Percentiles rank a stretch among this genome's conserved stretches.
Conservation (phyloP, 164 flowering plant species). For the Chimonanthus salicifolius region DNA sequence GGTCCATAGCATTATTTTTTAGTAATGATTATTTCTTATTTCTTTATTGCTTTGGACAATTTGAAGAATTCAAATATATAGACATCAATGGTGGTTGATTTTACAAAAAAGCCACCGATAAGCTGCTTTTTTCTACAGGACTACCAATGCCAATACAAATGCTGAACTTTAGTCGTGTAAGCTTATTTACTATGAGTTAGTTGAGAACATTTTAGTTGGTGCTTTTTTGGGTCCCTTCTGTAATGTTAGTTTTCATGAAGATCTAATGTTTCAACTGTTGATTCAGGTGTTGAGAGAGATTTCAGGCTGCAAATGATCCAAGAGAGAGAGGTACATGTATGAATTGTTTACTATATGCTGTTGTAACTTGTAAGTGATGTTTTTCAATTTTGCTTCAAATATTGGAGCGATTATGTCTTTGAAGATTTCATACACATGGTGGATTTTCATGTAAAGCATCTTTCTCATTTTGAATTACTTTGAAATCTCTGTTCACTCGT, state of each 20-base stretch:
- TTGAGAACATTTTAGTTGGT: neutral
- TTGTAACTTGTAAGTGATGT: too few species aligned
- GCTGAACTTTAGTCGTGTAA: neutral
- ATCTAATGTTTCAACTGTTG: neutral
- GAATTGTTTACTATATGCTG: neutral
- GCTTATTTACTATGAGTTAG: neutral
- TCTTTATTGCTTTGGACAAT: neutral
- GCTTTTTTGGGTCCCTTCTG: neutral
- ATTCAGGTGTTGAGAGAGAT: slow-evolving; percentile 1
- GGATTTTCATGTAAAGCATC: too few species aligned
- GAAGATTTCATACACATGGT: too few species aligned
- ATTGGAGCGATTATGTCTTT: too few species aligned
- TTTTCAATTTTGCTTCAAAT: too few species aligned
- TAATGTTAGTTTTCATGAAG: neutral
- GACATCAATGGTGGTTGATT: slow-evolving; percentile 6
- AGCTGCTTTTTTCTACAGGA: neutral
- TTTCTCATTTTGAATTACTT: too few species aligned
- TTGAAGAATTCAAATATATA: neutral
- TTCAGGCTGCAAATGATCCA: neutral
- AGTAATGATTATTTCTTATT: neutral
- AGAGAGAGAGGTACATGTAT: neutral
- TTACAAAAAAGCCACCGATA: slow-evolving; percentile 1
- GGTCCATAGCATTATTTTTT: slow-evolving; percentile 7
- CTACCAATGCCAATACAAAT: slow-evolving; percentile 1
- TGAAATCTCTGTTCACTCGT: too few species aligned